These are phyloP conservation scores for Eutrema heterophyllum DNA, from an alignment of 345 rosid genomes.

Conservation along the genomic window DNA sequence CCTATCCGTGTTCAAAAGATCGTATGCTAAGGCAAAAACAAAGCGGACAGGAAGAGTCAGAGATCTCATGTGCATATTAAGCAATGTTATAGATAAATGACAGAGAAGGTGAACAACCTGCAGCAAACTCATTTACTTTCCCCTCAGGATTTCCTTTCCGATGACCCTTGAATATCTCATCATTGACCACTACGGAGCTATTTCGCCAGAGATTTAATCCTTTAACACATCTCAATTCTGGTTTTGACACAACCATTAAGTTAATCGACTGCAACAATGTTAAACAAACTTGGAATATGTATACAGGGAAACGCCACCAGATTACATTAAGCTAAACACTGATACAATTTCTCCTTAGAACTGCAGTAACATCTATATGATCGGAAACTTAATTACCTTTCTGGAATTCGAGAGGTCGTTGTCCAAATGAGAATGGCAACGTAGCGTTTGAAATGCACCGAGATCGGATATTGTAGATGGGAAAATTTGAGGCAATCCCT, in stretches of 20 bases:
- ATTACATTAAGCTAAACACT: not conserved
- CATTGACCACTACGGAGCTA: constrained; percentile 58
- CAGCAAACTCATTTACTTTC: constrained; percentile 62
- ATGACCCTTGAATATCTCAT: constrained; percentile 68
- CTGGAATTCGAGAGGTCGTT: constrained; percentile 2
- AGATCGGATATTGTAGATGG: constrained; percentile 53
- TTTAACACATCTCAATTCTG: constrained; percentile 28
- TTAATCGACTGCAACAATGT: not conserved
- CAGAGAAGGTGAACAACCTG: constrained; percentile 48
- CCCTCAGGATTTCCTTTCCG: constrained; percentile 56
- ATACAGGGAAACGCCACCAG: not conserved
- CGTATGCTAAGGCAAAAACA: constrained; percentile 66
- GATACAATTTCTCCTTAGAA: not conserved
- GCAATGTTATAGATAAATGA: not conserved
- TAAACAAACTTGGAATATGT: not conserved
- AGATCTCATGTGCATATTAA: not conserved
- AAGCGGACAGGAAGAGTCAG: constrained; percentile 12
- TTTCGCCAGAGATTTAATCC: constrained; percentile 65
- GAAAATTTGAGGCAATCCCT: constrained; percentile 42
- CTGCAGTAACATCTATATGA: not conserved
- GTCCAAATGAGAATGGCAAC: constrained; percentile 28
- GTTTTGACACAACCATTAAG: not conserved
- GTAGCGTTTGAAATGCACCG: constrained; percentile 47
- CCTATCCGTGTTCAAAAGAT: constrained; percentile 62
- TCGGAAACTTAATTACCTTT: constrained; percentile 37